Percentiles rank a stretch among this genome's conserved stretches.
Evolutionary conservation across 2,329 filamentous ascomycete genomes (phyloP).

Genomic region (Penicillium sp.): DNA sequence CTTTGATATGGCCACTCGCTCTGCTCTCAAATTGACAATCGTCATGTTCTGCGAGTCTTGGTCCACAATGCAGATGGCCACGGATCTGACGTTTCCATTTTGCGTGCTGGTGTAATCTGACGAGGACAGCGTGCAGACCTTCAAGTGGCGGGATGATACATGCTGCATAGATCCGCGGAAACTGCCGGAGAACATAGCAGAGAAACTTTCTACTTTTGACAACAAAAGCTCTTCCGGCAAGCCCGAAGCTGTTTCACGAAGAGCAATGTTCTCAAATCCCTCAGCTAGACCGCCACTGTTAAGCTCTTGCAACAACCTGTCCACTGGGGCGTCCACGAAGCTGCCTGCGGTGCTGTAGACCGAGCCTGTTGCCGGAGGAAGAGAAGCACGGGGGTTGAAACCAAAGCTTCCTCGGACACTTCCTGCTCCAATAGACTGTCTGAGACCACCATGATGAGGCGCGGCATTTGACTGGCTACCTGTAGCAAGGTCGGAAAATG

Average conservation of each 20-base stretch:
- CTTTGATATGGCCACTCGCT: conserved; percentile 40
- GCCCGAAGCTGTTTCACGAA: conserved; percentile 72
- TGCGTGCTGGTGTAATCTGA: conserved; percentile 35
- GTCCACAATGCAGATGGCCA: conserved; percentile 68
- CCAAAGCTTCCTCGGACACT: conserved; percentile 65
- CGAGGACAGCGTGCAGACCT: conserved; percentile 66
- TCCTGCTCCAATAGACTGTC: conserved; percentile 72
- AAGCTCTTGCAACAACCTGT: conserved; percentile 69
- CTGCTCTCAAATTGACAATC: conserved; percentile 64
- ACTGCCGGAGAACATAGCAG: conserved; percentile 52
- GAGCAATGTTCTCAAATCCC: conserved; percentile 70
- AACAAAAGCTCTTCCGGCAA: conserved; percentile 72
- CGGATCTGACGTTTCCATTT: conserved; percentile 32
- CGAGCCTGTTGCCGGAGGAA: conserved; percentile 52
- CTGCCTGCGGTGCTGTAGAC: conserved; percentile 57
- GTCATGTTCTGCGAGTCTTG: conserved; percentile 66
- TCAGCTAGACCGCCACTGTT: conserved; percentile 64
- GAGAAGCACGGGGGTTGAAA: conserved; percentile 56
- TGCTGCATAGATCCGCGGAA: conserved; percentile 31
- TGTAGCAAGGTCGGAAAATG: conserved; percentile 72
- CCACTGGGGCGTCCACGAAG: conserved; percentile 68
- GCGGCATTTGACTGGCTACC: conserved; percentile 40
- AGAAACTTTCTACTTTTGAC: conserved; percentile 68
- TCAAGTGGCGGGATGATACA: conserved; percentile 31
- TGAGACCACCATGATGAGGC: conserved; percentile 51